Evolutionary conservation across 345 rosid genomes (phyloP), one percentile per base, ranked within the genome.

Genomic region (Salix udensis): DNA sequence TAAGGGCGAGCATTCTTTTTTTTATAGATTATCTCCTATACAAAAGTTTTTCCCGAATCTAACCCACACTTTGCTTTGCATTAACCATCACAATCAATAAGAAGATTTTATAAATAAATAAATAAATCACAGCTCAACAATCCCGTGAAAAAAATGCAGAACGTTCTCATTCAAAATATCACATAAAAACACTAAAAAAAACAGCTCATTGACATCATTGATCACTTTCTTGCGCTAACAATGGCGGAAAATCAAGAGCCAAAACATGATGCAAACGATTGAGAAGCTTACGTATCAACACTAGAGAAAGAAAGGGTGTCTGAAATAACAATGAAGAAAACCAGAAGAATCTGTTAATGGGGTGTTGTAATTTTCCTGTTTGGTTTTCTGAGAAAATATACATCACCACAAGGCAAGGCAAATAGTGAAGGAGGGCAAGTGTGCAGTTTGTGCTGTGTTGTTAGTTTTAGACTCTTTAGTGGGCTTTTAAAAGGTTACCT

Each of bases 241-340:
- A 21, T 53, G 24, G 4, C 18, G 55, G n/a, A 24, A 73, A 42
- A 42, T 18, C 55, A 16, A 16, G n/a, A 50, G 18, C 55, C 14
- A 73, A 42, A 21, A n/a, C 50, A 62, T 4, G 62, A 46, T 24
- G 15, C 34, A 42, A 18, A 14, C 11, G 18, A 19, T 40, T 0
- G 52, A 5, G 34, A 18, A 73, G 42, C 76, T 73, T 73, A 73
- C 76, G 39, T 55, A 37, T 21, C 75, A n/a, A n/a, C n/a, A 50
- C 18, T 5, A 4, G 19, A 34, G 13, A 12, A 55, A 23, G 50
- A 74, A 64, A 60, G 21, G 76, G 67, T 10, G n/a, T 74, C 39
- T 21, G n/a, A n/a, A n/a, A 37, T 7, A 58, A 16, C 75, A 58
- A 37, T n/a, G 53, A 34, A 53, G 37, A 31, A 71, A 42, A 21